Percentiles rank a stretch among this genome's conserved stretches.
phyloP scores from a whole-genome alignment of 1,139 yeast species.

The Geotrichum siamense region DNA sequence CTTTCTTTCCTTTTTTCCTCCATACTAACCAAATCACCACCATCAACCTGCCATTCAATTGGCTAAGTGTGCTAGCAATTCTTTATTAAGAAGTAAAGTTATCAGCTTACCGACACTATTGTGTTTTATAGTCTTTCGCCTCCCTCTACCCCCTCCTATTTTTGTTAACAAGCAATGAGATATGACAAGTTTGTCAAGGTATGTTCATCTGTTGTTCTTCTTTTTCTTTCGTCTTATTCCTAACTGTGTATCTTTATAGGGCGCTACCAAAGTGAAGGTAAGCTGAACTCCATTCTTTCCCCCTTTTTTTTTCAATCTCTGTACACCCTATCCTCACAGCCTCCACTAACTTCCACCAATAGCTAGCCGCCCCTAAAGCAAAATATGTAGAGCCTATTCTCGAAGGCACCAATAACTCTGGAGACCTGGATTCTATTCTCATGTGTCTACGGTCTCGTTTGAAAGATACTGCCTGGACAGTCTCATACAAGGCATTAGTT shows the following conservation, averaged over 20 bases:
- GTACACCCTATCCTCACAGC: neutral
- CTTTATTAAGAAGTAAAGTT: too few species aligned
- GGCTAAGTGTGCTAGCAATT: too few species aligned
- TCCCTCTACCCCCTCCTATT: too few species aligned
- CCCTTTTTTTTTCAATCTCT: neutral
- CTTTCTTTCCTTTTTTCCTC: too few species aligned
- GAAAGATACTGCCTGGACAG: conserved; percentile 78
- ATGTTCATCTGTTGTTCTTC: conserved; percentile 18
- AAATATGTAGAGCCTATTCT: conserved; percentile 91
- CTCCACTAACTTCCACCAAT: conserved; percentile 24
- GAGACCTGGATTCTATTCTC: conserved; percentile 65
- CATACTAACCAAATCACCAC: too few species aligned
- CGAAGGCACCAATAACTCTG: conserved; percentile 58
- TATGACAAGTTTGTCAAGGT: conserved; percentile 55
- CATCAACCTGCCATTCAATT: too few species aligned
- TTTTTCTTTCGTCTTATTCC: neutral
- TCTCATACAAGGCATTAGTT: conserved; percentile 72
- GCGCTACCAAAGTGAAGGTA: conserved; percentile 60
- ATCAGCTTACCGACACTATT: too few species aligned
- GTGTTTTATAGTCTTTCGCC: too few species aligned
- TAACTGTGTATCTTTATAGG: conserved; percentile 27
- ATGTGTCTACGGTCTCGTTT: conserved; percentile 52
- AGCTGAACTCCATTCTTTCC: conserved; percentile 22
- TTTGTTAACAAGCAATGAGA: conserved; percentile 11
- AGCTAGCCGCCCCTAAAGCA: conserved; percentile 96